These are phyloP conservation scores for Crinitomyces ghanaensis DNA, from an alignment of 805 yeast species.

Conservation along the genomic window DNA sequence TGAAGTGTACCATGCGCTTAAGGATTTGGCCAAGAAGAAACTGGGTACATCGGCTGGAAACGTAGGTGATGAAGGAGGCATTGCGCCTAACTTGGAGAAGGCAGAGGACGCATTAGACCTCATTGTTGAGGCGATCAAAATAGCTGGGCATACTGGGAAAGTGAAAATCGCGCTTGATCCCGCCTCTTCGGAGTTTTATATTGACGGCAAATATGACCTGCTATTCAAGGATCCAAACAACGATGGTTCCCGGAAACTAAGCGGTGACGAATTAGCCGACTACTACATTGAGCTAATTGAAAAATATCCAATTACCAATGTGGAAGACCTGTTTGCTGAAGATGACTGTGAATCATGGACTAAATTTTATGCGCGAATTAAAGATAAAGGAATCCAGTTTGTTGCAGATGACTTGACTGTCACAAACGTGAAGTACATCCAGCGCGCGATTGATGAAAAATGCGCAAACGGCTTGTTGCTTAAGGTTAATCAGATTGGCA, in stretches of 20 bases:
- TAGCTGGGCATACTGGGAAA: constrained; percentile 92
- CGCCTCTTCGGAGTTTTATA: constrained; percentile 96
- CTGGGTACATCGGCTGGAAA: constrained; percentile 98
- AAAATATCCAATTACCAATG: constrained; percentile 94
- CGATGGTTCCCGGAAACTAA: constrained; percentile 81
- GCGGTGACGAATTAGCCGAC: constrained; percentile 78
- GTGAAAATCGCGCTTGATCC: constrained; percentile 88
- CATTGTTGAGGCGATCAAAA: constrained; percentile 76
- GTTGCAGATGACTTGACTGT: constrained; percentile 98
- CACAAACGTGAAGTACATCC: constrained; percentile 92
- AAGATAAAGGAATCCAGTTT: constrained; percentile 61
- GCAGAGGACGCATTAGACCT: constrained; percentile 96
- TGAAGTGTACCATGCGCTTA: constrained; percentile 95
- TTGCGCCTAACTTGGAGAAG: constrained; percentile 92
- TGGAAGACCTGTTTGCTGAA: constrained; percentile 99
- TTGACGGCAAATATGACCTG: constrained; percentile 93
- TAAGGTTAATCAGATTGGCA: constrained; percentile 98
- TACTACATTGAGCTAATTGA: constrained; percentile 68
- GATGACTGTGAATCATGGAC: constrained; percentile 99
- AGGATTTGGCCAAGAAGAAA: constrained; percentile 80
- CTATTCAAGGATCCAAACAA: constrained; percentile 97
- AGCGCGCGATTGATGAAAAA: constrained; percentile 93
- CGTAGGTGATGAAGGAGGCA: constrained; percentile 99
- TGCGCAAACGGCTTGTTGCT: constrained; percentile 87
- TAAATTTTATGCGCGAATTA: constrained; percentile 52